Evolutionary conservation across 2,329 filamentous ascomycete species (phyloP), one percentile per base, ranked within the genome.

Genomic region (Mycogone perniciosa): DNA sequence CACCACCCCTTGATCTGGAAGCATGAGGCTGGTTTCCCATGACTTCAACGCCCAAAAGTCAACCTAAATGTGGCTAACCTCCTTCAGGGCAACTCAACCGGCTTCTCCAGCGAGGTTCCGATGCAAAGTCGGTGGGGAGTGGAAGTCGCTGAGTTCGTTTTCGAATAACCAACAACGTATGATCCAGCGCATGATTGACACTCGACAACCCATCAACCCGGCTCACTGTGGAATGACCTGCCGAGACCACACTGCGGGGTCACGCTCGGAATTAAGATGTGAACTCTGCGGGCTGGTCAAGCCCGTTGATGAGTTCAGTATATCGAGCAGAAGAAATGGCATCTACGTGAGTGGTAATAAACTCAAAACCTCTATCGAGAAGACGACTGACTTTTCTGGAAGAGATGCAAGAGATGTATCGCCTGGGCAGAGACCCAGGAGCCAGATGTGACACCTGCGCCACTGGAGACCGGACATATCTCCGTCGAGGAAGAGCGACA

Each of bases 401-500:
- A 72, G 70, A 56, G 57, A 34, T 72, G 70, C 54, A 59, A 53
- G 38, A 55, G 58, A 48, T 72, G 70, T 47, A 60, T 57, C 7
- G 67, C 63, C 4, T 72, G 69, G 69, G 59, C 50, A 0, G 64
- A 67, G 31, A 64, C 60, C 1, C 67, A 70, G 37, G 70, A 72
- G 33, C 63, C 63, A 1, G 56, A 54, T 1, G 62, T 69, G 3
- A 58, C 56, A 0, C 66, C 67, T 0, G 48, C 52, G 0, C 61
- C 62, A 0, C 56, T 68, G 1, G 62, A 63, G 30, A 67, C 66
- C 0, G 67, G 66, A 0, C 66, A 69, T 31, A 52, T 66, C 8
- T 67, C 66, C 0, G 41, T 56, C 0, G 67, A 69, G 31, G 67
- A 70, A 38, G 31, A 53, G 10, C 39, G 44, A 2, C 31, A 34